A percentile compares a stretch with the other conserved stretches of the same genome.
Evolutionary conservation across 148 eudicot genomes (phyloP).

Genomic region (Polygonum aviculare): DNA sequence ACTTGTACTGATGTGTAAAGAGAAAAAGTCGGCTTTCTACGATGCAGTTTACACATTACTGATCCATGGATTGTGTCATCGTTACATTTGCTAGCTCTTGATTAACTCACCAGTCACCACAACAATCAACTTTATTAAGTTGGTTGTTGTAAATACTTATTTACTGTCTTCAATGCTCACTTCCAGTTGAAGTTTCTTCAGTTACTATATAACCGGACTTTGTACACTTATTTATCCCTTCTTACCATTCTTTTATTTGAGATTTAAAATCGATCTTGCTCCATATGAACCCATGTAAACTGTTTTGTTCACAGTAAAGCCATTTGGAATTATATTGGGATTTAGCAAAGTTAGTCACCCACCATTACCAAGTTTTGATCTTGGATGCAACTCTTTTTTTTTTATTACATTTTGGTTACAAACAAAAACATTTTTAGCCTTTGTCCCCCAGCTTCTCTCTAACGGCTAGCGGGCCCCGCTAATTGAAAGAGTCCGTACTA

Average conservation of each 20-base stretch:
- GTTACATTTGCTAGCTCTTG: neutral
- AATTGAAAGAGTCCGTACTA: neutral
- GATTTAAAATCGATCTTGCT: no score
- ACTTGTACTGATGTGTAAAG: neutral
- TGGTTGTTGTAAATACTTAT: no score
- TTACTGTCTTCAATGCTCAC: no score
- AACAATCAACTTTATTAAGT: no score
- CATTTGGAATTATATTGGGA: neutral
- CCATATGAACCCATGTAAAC: no score
- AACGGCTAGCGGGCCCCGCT: neutral
- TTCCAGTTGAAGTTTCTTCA: no score
- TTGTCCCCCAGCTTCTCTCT: neutral
- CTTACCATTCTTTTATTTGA: no score
- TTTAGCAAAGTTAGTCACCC: neutral
- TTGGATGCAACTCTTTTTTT: neutral
- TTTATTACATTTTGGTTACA: no score
- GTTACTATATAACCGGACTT: no score
- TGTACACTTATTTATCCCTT: no score
- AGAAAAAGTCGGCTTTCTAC: neutral
- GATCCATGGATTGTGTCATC: neutral
- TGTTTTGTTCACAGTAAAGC: no score
- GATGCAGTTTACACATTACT: neutral
- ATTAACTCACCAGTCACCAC: no score
- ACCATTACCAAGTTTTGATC: neutral
- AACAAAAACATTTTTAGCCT: neutral